A percentile compares a stretch with the other conserved stretches of the same genome.
Conservation (phyloP, 2,329 filamentous ascomycete species). For the Furcasterigmium furcatum region DNA sequence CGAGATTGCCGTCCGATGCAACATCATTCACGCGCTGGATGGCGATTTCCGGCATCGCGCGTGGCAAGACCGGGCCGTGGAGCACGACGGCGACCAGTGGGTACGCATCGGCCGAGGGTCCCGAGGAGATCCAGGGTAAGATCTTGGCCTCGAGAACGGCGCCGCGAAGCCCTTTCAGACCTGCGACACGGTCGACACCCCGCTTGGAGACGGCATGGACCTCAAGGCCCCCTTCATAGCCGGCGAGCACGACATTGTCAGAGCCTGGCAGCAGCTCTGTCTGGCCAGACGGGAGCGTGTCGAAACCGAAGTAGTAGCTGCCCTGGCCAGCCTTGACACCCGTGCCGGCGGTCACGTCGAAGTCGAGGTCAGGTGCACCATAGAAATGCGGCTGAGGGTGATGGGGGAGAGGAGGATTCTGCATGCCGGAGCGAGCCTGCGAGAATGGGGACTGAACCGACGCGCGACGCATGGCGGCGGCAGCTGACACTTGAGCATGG, state of each 20-base stretch:
- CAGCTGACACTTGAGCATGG: slow-evolving; percentile 29
- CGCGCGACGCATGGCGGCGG: slow-evolving; percentile 36
- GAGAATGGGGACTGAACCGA: slow-evolving; percentile 50
- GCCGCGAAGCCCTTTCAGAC: slow-evolving; percentile 74
- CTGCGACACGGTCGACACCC: slow-evolving; percentile 66
- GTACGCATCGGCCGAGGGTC: slow-evolving; percentile 52
- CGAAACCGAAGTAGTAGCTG: slow-evolving; percentile 80
- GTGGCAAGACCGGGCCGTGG: slow-evolving; percentile 68
- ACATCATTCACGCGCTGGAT: slow-evolving; percentile 31
- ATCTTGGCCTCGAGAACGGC: slow-evolving; percentile 81
- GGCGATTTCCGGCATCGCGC: slow-evolving; percentile 26
- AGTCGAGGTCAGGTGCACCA: slow-evolving; percentile 68
- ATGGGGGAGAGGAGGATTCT: slow-evolving; percentile 65
- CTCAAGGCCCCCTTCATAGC: slow-evolving; percentile 77
- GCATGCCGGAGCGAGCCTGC: slow-evolving; percentile 40
- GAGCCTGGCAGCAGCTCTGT: slow-evolving; percentile 26
- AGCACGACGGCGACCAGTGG: slow-evolving; percentile 78
- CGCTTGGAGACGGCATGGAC: slow-evolving; percentile 71
- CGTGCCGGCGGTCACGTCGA: slow-evolving; percentile 56
- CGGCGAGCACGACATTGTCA: slow-evolving; percentile 70
- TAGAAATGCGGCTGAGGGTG: slow-evolving; percentile 77
- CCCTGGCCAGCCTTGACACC: slow-evolving; percentile 62
- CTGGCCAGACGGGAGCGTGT: slow-evolving; percentile 54
- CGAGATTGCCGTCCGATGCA: slow-evolving; percentile 34
- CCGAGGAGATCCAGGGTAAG: slow-evolving; percentile 61